Conservation (phyloP, 1,139 yeast species). For the Yamadazyma atlantica region DNA sequence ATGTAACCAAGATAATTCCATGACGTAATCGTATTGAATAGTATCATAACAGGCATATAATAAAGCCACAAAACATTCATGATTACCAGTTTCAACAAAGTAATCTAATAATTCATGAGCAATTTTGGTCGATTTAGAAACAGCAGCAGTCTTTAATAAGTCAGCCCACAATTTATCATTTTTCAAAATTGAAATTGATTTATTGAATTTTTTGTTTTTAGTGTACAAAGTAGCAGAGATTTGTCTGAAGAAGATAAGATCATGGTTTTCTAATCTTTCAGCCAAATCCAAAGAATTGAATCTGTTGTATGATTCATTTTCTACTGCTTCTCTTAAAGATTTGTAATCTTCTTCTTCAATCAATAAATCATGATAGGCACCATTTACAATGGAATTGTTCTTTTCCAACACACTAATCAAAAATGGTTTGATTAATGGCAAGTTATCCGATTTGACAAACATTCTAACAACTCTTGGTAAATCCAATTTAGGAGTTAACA, state of each 20-base stretch:
- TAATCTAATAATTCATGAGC: constrained; percentile 87
- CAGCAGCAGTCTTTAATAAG: constrained; percentile 89
- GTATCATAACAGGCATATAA: constrained; percentile 83
- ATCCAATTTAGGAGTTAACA: constrained; percentile 87
- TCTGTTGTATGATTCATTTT: constrained; percentile 74
- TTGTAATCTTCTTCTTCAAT: constrained; percentile 97
- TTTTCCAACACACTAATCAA: constrained; percentile 86
- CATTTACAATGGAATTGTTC: constrained; percentile 88
- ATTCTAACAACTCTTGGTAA: constrained; percentile 93
- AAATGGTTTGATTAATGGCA: constrained; percentile 95
- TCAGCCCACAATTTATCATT: constrained; percentile 94
- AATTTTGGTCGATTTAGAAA: constrained; percentile 74
- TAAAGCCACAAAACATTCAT: constrained; percentile 91
- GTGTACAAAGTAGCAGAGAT: constrained; percentile 93
- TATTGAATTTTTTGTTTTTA: constrained; percentile 90
- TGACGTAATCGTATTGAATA: constrained; percentile 77
- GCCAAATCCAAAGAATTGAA: constrained; percentile 93
- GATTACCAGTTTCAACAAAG: constrained; percentile 96
- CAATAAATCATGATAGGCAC: constrained; percentile 91
- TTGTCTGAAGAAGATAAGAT: constrained; percentile 87
- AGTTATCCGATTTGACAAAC: constrained; percentile 92
- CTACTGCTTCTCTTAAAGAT: constrained; percentile 83
- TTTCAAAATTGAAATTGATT: constrained; percentile 85
- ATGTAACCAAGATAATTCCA: constrained; percentile 91
- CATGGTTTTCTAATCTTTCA: constrained; percentile 88